phyloP scores from a whole-genome alignment of 1,284 basidiomycete genomes.

The Marasmius fiardii region DNA sequence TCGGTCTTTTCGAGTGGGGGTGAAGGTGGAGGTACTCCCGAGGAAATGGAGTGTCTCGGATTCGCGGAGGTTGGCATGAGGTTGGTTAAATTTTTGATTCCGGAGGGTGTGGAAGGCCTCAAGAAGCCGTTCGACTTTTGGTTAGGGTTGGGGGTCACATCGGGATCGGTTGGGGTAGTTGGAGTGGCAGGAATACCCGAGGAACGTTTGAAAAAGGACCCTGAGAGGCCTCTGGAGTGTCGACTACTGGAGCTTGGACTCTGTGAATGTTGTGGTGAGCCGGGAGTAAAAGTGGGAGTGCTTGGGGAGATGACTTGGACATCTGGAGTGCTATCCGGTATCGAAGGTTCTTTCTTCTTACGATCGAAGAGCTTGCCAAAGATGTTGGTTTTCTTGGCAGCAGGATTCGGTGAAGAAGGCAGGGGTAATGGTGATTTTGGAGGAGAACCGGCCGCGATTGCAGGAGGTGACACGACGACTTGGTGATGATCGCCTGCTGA shows the following conservation, averaged over 20 bases:
- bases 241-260: neutral
- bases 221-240: constrained; percentile 5
- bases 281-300: neutral
- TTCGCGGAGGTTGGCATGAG: neutral
- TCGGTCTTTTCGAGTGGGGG: neutral
- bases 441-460: neutral
- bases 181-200: neutral
- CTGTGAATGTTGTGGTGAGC: neutral
- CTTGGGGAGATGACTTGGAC: constrained; percentile 20
- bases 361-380: constrained; percentile 65
- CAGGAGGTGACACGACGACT: neutral
- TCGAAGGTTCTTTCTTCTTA: constrained; percentile 47
- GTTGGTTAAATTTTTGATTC: neutral
- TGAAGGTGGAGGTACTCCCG: neutral
- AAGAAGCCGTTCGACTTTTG: neutral
- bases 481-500: constrained; percentile 18
- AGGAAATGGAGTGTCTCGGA: neutral
- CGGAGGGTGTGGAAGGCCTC: neutral
- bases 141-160: neutral
- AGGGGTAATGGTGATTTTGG: constrained; percentile 20
- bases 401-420: constrained; percentile 22
- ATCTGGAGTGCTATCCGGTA: constrained; percentile 7
- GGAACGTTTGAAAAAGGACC: constrained; percentile 1
- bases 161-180: neutral
- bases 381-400: constrained; percentile 51